Conservation (phyloP, 352 stramenopile genomes). For the Sclerospora graminicola region DNA sequence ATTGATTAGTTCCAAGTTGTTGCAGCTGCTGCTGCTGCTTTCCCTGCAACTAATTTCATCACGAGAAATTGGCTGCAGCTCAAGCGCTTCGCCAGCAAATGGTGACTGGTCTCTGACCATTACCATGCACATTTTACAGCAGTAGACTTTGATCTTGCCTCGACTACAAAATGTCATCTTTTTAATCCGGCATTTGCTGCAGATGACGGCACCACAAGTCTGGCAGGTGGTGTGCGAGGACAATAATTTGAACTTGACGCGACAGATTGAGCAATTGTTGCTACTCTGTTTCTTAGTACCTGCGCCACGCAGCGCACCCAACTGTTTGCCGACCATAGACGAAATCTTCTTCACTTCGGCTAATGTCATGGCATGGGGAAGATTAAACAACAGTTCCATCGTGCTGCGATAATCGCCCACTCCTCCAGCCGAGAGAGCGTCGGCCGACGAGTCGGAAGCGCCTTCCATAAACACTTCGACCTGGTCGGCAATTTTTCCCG, state of each 20-base stretch:
- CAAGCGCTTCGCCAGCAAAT: constrained; percentile 42
- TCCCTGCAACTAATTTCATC: constrained; percentile 10
- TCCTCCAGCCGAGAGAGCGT: constrained; percentile 48
- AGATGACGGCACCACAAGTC: constrained; percentile 60
- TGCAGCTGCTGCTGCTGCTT: constrained; percentile 21
- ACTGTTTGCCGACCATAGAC: constrained; percentile 39
- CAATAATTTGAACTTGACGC: constrained; percentile 39
- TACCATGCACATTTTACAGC: constrained; percentile 64
- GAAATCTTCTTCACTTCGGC: constrained; percentile 66
- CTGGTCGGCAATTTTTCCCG: constrained; percentile 32
- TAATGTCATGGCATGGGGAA: constrained; percentile 29
- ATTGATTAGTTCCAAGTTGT: constrained; percentile 13
- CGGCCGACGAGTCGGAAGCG: constrained; percentile 51
- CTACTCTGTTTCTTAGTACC: constrained; percentile 27
- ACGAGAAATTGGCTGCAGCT: constrained; percentile 18
- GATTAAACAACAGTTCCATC: constrained; percentile 57
- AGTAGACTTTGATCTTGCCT: constrained; percentile 55
- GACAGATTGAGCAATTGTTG: constrained; percentile 52
- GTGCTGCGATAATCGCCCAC: constrained; percentile 55
- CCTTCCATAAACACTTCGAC: constrained; percentile 67
- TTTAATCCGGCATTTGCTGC: constrained; percentile 60
- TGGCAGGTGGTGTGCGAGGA: constrained; percentile 48
- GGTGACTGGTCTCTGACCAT: constrained; percentile 59
- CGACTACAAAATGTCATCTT: constrained; percentile 42
- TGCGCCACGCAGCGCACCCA: constrained; percentile 14